Conservation (phyloP, 768 basidiomycete species). For the Tephrocybe sp. region DNA sequence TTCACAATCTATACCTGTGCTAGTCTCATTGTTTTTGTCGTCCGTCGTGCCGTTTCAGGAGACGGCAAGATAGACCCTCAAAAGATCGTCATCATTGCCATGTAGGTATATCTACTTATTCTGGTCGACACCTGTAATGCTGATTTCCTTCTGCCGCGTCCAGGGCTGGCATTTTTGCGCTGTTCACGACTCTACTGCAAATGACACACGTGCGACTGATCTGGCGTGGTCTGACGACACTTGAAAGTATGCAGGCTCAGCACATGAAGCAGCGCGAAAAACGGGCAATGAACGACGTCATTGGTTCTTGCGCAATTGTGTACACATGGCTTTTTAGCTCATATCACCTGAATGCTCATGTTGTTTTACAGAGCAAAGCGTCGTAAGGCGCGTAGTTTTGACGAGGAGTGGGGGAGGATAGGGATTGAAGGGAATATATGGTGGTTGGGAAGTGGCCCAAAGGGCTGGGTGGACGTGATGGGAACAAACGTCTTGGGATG, state of each 20-base stretch:
- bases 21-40: constrained; percentile 56
- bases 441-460: constrained; percentile 67
- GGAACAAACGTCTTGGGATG: constrained; percentile 67
- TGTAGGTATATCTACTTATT: constrained; percentile 48
- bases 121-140: background rate
- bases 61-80: constrained; percentile 55
- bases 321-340: constrained; percentile 20
- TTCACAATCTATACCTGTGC: constrained; percentile 65
- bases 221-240: constrained; percentile 67
- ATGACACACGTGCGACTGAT: constrained; percentile 63
- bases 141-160: background rate
- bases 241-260: constrained; percentile 68
- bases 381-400: constrained; percentile 53
- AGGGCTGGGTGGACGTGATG: constrained; percentile 85
- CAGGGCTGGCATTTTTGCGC: constrained; percentile 68
- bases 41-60: constrained; percentile 27
- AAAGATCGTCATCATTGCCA: constrained; percentile 66
- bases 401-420: constrained; percentile 79
- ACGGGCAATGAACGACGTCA: constrained; percentile 45
- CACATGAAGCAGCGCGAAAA: constrained; percentile 68
- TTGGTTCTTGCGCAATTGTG: constrained; percentile 56
- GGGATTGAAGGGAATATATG: constrained; percentile 82
- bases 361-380: constrained; percentile 47
- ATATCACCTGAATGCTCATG: constrained; percentile 23
- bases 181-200: constrained; percentile 67